Conservation (phyloP, 2,329 filamentous ascomycete species). For the Ophiocordyceps sinensis region DNA sequence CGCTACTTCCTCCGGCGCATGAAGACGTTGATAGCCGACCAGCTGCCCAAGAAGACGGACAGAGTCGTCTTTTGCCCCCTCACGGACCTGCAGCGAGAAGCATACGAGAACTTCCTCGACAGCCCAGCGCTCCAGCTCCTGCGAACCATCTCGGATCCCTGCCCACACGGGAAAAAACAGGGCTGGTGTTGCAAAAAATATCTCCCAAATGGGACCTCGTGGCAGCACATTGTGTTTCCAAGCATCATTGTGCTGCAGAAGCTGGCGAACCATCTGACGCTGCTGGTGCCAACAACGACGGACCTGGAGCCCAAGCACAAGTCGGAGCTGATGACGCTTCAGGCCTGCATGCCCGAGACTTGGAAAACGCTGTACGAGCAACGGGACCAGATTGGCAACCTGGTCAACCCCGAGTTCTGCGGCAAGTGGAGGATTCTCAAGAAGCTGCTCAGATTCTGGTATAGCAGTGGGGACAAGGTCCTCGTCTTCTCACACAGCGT, state of each 20-base stretch:
- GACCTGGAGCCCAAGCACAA: constrained; percentile 59
- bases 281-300: constrained; percentile 55
- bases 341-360: constrained; percentile 56
- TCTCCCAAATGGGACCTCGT: constrained; percentile 48
- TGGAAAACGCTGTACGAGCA: constrained; percentile 64
- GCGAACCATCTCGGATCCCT: constrained; percentile 50
- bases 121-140: constrained; percentile 58
- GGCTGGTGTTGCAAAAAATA: constrained; percentile 67
- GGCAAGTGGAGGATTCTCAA: constrained; percentile 92
- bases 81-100: constrained; percentile 63
- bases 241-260: constrained; percentile 73
- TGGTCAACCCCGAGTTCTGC: constrained; percentile 80
- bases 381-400: constrained; percentile 64
- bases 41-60: constrained; percentile 89
- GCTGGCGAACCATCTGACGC: constrained; percentile 80
- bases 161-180: constrained; percentile 47
- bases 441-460: constrained; percentile 80
- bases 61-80: constrained; percentile 90
- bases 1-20: constrained; percentile 83
- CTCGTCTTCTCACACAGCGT: constrained; percentile 92
- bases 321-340: constrained; percentile 61
- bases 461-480: constrained; percentile 81
- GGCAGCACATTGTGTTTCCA: constrained; percentile 73
- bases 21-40: constrained; percentile 82
- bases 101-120: constrained; percentile 66